phyloP scores from a whole-genome alignment of 805 yeast species.

The Saccharomycopsis oosterbeekiorum region DNA sequence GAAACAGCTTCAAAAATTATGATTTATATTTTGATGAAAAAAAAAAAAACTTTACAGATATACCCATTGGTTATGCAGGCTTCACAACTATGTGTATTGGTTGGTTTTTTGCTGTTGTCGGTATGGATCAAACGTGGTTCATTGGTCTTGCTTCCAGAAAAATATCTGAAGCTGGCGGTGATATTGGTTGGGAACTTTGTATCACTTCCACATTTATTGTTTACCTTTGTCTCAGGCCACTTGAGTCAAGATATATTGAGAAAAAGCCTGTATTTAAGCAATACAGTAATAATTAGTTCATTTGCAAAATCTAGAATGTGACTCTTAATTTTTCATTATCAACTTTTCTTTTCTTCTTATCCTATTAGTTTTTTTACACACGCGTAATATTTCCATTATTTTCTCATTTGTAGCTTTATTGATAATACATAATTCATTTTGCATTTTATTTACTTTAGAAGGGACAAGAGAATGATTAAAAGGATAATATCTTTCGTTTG shows the following conservation, averaged over 20 bases:
- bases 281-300: neutral
- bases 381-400: no score
- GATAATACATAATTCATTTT: no score
- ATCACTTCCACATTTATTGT: constrained; percentile 56
- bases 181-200: constrained; percentile 77
- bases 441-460: no score
- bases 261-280: neutral
- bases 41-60: constrained; percentile 21
- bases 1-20: constrained; percentile 45
- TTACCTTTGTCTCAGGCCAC: constrained; percentile 46
- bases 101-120: constrained; percentile 73
- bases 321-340: no score
- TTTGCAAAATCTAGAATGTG: neutral
- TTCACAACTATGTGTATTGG: constrained; percentile 69
- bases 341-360: neutral
- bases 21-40: constrained; percentile 53
- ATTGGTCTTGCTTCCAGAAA: constrained; percentile 52
- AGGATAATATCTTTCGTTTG: no score
- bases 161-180: constrained; percentile 69
- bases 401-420: no score
- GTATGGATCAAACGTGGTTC: constrained; percentile 87
- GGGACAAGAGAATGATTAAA: no score
- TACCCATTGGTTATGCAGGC: constrained; percentile 78
- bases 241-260: constrained; percentile 55
- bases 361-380: no score